phyloP scores from a whole-genome alignment of 208 protist species.

The Trypanosoma congolense region DNA sequence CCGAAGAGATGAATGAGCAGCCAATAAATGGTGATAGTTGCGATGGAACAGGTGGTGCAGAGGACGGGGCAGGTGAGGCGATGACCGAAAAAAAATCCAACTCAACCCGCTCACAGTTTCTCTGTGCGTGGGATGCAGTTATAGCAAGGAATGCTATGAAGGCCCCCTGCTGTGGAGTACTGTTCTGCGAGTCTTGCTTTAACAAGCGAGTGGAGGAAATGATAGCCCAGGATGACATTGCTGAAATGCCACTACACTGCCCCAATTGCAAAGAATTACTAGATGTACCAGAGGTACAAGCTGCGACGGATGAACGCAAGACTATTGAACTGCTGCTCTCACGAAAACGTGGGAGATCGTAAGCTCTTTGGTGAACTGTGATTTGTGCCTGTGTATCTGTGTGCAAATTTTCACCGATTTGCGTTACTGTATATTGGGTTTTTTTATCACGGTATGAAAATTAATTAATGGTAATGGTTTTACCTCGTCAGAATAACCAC shows the following conservation, averaged over 20 bases:
- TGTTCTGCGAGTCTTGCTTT: slow-evolving; percentile 70
- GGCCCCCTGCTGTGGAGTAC: slow-evolving; percentile 52
- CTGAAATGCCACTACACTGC: slow-evolving; percentile 39
- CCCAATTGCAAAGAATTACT: slow-evolving; percentile 64
- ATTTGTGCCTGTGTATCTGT: too few relatives aligned
- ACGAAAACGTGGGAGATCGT: neutral
- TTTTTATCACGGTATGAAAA: too few relatives aligned
- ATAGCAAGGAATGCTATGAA: slow-evolving; percentile 65
- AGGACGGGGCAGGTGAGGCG: slow-evolving; percentile 1
- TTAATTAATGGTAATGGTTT: too few relatives aligned
- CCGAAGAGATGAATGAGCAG: neutral
- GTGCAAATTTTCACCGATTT: too few relatives aligned
- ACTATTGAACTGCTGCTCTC: slow-evolving; percentile 29
- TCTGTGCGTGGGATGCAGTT: slow-evolving; percentile 48
- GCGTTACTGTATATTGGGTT: too few relatives aligned
- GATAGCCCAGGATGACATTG: slow-evolving; percentile 29
- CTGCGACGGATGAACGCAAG: slow-evolving; percentile 46
- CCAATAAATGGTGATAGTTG: neutral
- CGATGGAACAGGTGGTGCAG: slow-evolving; percentile 1
- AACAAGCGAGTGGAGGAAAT: slow-evolving; percentile 46
- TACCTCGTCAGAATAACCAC: too few relatives aligned
- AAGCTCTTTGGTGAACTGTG: neutral
- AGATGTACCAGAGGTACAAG: slow-evolving; percentile 61
- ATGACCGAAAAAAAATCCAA: neutral
- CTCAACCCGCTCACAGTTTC: slow-evolving; percentile 3